A percentile compares a stretch with the other conserved stretches of the same genome.
Evolutionary conservation across 2,329 filamentous ascomycete genomes (phyloP).

Genomic region (Scolecobasidium constrictum): DNA sequence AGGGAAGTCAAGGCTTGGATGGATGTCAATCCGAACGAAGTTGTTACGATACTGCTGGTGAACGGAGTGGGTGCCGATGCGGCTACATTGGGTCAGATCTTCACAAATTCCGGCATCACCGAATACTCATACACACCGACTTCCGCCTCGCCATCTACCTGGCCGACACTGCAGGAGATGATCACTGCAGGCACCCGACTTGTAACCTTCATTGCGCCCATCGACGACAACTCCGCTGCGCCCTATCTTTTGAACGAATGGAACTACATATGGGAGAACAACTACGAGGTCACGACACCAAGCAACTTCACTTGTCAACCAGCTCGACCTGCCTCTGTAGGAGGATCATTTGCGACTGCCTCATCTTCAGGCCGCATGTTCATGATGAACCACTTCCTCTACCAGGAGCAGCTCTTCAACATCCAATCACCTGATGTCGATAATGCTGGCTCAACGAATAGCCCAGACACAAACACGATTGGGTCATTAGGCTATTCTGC

Average conservation of each 20-base stretch:
- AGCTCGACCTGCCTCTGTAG: conserved; percentile 48
- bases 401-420: conserved; percentile 38
- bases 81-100: conserved; percentile 40
- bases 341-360: conserved; percentile 37
- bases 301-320: conserved; percentile 62
- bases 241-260: conserved; percentile 56
- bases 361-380: conserved; percentile 51
- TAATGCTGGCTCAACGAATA: conserved; percentile 55
- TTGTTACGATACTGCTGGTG: conserved; percentile 63
- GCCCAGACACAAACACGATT: conserved; percentile 20
- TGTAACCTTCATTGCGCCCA: conserved; percentile 56
- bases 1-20: conserved; percentile 56
- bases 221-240: conserved; percentile 22
- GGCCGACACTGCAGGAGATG: conserved; percentile 63
- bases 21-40: conserved; percentile 58
- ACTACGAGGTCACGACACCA: conserved; percentile 51
- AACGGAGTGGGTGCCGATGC: conserved; percentile 53
- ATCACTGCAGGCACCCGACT: conserved; percentile 55
- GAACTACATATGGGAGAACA: conserved; percentile 60
- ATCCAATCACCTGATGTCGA: conserved; percentile 32
- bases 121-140: conserved; percentile 42
- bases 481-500: conserved; percentile 37
- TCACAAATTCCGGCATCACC: conserved; percentile 42
- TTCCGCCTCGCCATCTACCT: conserved; percentile 42
- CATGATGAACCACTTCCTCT: conserved; percentile 72